phyloP scores from a whole-genome alignment of 2,329 filamentous ascomycete genomes.

The Nannizziopsis arthrosporioides region DNA sequence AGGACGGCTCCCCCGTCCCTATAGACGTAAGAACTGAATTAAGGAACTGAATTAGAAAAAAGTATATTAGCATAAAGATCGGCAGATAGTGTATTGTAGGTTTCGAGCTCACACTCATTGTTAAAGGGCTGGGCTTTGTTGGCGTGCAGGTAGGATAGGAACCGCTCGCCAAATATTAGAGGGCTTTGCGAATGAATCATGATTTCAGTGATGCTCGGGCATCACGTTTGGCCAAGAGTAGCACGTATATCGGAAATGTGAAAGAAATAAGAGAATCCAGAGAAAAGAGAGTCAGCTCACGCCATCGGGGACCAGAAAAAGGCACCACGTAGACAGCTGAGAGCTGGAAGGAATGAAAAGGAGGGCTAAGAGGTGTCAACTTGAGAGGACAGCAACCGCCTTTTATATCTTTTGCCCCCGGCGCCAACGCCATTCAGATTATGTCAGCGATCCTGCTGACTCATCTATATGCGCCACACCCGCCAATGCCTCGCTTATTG shows the following conservation, averaged over 20 bases:
- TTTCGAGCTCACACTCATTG: slow-evolving; percentile 13
- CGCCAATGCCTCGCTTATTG: slow-evolving; percentile 26
- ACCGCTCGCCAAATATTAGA: slow-evolving; percentile 12
- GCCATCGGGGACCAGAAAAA: background rate
- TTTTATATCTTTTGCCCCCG: slow-evolving; percentile 9
- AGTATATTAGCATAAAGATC: background rate
- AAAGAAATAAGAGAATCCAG: background rate
- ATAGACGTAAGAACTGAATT: slow-evolving; percentile 43
- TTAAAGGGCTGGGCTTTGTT: slow-evolving; percentile 1
- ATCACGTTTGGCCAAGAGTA: slow-evolving; percentile 3
- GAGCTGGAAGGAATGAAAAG: background rate
- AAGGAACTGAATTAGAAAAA: slow-evolving; percentile 31
- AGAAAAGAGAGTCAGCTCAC: background rate
- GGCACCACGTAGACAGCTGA: slow-evolving; percentile 4
- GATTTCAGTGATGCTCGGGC: slow-evolving; percentile 9
- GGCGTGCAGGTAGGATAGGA: slow-evolving; percentile 5
- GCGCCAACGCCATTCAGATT: background rate
- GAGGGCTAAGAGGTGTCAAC: background rate
- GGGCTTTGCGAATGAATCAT: slow-evolving; percentile 12
- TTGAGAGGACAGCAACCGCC: background rate
- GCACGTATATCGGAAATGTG: background rate
- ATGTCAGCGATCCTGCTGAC: background rate
- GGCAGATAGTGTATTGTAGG: background rate
- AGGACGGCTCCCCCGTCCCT: slow-evolving; percentile 28
- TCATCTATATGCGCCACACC: slow-evolving; percentile 20